These are phyloP conservation scores for Boletus eberwhitei DNA, from an alignment of 768 basidiomycete species.

Conservation along the genomic window DNA sequence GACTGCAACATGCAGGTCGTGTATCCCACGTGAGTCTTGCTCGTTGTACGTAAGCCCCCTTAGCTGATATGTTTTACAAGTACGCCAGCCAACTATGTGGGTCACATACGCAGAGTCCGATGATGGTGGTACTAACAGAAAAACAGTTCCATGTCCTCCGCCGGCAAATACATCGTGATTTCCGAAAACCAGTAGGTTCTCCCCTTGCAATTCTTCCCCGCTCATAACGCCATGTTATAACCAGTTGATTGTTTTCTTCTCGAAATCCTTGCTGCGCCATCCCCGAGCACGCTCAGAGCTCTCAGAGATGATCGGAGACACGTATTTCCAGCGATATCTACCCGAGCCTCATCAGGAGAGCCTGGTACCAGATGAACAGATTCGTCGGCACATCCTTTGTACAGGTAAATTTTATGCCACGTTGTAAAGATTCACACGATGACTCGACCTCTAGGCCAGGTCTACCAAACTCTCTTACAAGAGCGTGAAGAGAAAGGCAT, in stretches of 20 bases:
- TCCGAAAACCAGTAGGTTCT: constrained; percentile 85
- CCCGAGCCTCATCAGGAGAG: constrained; percentile 75
- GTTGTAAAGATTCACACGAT: neutral
- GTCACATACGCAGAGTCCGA: neutral
- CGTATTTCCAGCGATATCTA: constrained; percentile 90
- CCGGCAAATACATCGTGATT: constrained; percentile 95
- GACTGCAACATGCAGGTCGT: constrained; percentile 99
- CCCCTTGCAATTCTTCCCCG: neutral
- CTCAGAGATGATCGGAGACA: constrained; percentile 85
- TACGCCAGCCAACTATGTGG: constrained; percentile 91
- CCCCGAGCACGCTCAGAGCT: constrained; percentile 86
- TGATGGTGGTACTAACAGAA: constrained; percentile 11
- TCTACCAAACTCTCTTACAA: constrained; percentile 84
- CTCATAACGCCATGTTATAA: neutral
- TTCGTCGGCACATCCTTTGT: constrained; percentile 91
- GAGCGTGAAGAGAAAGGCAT: constrained; percentile 90
- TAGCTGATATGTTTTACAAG: constrained; percentile 36
- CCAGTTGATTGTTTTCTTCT: constrained; percentile 93
- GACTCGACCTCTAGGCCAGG: constrained; percentile 61
- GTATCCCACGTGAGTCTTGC: constrained; percentile 77
- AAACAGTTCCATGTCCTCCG: constrained; percentile 90
- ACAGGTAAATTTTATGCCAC: constrained; percentile 43
- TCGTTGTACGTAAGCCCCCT: neutral
- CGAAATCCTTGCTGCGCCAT: constrained; percentile 92
- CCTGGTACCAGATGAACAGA: constrained; percentile 77